Base-by-base conservation (phyloP, 345 rosid genomes). In the Gossypium longicalyx region DNA sequence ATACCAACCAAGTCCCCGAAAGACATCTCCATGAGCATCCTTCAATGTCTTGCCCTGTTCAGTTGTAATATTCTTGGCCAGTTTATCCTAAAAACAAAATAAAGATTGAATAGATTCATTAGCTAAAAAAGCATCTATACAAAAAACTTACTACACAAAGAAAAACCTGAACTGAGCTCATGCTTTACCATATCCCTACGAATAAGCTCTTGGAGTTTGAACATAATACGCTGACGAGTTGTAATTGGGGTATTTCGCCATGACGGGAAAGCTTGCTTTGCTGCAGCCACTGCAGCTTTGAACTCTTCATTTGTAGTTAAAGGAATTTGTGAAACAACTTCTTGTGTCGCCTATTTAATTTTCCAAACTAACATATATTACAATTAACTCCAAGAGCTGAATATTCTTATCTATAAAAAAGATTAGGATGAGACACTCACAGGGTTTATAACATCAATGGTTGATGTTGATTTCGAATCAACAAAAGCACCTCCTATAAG, bases 31-130 rank as follows among this genome's bases (percentile, higher is more conserved):
- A 53, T 93, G 94, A 4, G 99, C 95, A 83, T 95, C 98, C 87
- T 95, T 95, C 83, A 93, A 80, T 2, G 98, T 95, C 87, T 95
- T 95, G 77, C 99, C 98, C 74, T 95, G 99, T 81, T 95, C 99
- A 2, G 91, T 84, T 1, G 99, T 95, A 12, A 92, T 92, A 81
- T 77, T 92, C 83, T 87, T 3, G 47, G 98, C 97, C 73, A 94
- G 97, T 88, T 92, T 92, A 76, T 92, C 97, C 98, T 94, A 60
- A 9, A 77, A 19, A 44, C 83, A 0, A 20, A 22, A 57, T 3
- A 9, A 60, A 61, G n/a, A 25, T 61, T 7, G 19, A 49, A 16
- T 38, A 41, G 61, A 53, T 2, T 15, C 23, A 66, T 48, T 52
- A 52, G 61, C 9, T 70, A 44, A 54, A 34, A 70, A 70, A 64